Evolutionary conservation across 1,284 basidiomycete genomes (phyloP).

Genomic region (Psilocybe mexicana): DNA sequence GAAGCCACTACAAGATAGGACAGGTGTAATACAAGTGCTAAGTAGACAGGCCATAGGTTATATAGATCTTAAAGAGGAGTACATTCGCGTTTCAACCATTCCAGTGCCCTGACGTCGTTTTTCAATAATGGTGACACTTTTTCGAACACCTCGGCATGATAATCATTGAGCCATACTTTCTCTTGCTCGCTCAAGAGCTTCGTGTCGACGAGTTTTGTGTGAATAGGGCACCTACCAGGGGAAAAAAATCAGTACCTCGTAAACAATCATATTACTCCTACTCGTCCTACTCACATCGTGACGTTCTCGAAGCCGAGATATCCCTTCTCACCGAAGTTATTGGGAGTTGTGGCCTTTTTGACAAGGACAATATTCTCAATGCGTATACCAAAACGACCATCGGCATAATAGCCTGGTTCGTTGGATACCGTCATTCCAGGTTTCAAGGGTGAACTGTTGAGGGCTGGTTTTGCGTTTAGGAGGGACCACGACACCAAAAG

Average conservation of each 20-base stretch:
- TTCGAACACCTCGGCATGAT: conserved; percentile 76
- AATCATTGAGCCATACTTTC: conserved; percentile 81
- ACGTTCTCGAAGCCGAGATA: conserved; percentile 85
- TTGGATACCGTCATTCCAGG: conserved; percentile 90
- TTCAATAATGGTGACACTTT: conserved; percentile 79
- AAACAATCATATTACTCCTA: conserved; percentile 27
- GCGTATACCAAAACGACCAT: conserved; percentile 90
- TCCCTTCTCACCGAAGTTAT: conserved; percentile 86
- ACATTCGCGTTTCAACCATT: conserved; percentile 80
- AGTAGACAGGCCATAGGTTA: background rate
- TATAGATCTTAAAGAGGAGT: background rate
- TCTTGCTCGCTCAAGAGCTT: conserved; percentile 69
- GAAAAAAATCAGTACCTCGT: background rate
- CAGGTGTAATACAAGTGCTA: background rate
- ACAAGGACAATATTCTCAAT: conserved; percentile 91
- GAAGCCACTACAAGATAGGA: too few species aligned
- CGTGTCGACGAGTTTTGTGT: conserved; percentile 79
- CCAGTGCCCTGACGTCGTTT: conserved; percentile 70
- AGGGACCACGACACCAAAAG: background rate
- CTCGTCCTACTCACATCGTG: conserved; percentile 58
- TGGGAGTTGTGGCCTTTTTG: conserved; percentile 66
- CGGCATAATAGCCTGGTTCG: conserved; percentile 94
- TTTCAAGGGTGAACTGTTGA: conserved; percentile 72
- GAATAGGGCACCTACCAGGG: conserved; percentile 76
- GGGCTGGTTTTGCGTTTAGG: conserved; percentile 37